A percentile compares a stretch with the other conserved stretches of the same genome.
These are phyloP conservation scores for Jacaranda mimosifolia DNA, from an alignment of 257 asterid species.

Conservation along the genomic window DNA sequence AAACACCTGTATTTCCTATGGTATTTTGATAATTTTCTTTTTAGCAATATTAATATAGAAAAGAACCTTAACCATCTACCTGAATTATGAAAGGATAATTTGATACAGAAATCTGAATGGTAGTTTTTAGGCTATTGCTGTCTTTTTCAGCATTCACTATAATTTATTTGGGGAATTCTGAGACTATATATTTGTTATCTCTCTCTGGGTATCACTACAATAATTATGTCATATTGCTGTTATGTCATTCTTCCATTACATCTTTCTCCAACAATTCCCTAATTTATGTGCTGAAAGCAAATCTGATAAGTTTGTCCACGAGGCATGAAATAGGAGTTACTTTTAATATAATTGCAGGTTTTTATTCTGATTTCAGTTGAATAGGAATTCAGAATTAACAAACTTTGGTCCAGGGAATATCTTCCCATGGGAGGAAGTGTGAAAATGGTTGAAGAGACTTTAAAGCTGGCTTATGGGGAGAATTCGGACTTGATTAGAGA, in stretches of 20 bases:
- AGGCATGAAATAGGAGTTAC: slow-evolving; percentile 1
- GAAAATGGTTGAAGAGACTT: slow-evolving; percentile 81
- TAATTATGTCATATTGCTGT: background rate
- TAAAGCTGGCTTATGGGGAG: slow-evolving; percentile 95
- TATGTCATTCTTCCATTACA: background rate
- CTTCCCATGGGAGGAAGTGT: slow-evolving; percentile 99
- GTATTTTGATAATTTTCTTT: too few species aligned
- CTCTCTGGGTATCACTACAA: background rate
- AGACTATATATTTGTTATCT: background rate
- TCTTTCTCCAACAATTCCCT: slow-evolving; percentile 1
- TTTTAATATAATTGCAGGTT: background rate
- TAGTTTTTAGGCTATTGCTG: background rate
- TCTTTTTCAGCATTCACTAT: background rate
- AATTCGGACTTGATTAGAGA: slow-evolving; percentile 84
- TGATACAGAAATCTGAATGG: background rate
- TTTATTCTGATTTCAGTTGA: slow-evolving; percentile 17
- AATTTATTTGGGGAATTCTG: background rate
- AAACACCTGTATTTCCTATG: too few species aligned
- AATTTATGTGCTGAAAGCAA: background rate
- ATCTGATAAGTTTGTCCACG: background rate
- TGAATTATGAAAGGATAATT: background rate
- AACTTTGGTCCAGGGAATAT: slow-evolving; percentile 77
- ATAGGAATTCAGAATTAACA: slow-evolving; percentile 24
- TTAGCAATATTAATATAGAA: too few species aligned
- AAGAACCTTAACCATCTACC: too few species aligned